These are phyloP conservation scores for Fusarium solani-melongenae DNA, from an alignment of 2,329 filamentous ascomycete species.

Conservation along the genomic window DNA sequence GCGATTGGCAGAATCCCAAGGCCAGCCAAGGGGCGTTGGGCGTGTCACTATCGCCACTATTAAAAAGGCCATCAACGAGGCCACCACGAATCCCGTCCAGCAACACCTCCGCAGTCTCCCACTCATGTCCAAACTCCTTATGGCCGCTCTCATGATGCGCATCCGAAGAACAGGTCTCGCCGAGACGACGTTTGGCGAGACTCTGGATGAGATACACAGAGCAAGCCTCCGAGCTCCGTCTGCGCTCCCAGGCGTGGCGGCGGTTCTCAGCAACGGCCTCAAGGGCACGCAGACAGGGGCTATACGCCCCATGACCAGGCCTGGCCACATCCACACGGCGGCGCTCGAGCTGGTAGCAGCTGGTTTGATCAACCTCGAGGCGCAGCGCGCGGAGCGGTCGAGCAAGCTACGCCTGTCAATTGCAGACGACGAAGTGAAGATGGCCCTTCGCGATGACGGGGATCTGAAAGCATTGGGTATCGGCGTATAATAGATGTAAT, in stretches of 20 bases:
- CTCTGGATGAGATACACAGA: constrained; percentile 78
- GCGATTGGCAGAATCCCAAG: constrained; percentile 32
- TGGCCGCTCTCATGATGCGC: constrained; percentile 83
- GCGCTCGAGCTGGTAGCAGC: constrained; percentile 87
- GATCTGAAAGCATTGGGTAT: constrained; percentile 86
- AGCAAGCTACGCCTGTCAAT: constrained; percentile 88
- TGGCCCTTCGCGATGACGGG: constrained; percentile 87
- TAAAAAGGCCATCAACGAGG: constrained; percentile 94
- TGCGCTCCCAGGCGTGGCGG: constrained; percentile 51
- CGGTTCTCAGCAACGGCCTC: constrained; percentile 47
- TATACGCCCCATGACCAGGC: constrained; percentile 48
- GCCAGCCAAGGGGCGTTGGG: constrained; percentile 42
- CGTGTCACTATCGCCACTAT: constrained; percentile 93
- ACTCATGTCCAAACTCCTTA: constrained; percentile 83
- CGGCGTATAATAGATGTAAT: constrained; percentile 48
- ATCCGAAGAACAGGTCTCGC: constrained; percentile 85
- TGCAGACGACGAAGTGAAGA: constrained; percentile 89
- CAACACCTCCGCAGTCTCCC: constrained; percentile 87
- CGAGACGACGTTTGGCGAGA: constrained; percentile 89
- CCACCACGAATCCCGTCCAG: constrained; percentile 91
- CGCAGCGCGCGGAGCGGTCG: constrained; percentile 82
- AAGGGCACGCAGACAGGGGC: constrained; percentile 41
- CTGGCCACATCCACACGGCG: constrained; percentile 70
- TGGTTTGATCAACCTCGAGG: constrained; percentile 87
- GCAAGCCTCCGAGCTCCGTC: constrained; percentile 49